Evolutionary conservation across 106 monocot genomes (phyloP).

Genomic region (Dendrobium officinale): DNA sequence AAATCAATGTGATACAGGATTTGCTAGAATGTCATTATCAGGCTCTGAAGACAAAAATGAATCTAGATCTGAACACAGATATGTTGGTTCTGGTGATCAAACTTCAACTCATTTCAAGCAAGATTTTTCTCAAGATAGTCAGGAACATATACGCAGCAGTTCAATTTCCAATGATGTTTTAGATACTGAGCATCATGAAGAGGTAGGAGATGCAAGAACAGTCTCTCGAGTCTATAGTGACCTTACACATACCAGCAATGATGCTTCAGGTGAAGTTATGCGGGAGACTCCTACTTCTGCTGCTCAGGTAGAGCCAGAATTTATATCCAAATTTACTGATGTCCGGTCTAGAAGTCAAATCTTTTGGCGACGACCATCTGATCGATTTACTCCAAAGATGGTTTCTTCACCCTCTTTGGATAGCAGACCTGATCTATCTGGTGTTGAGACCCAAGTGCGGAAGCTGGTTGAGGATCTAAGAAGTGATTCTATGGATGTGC

Average conservation of each 20-base stretch:
- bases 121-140: slow-evolving; percentile 19
- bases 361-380: slow-evolving; percentile 47
- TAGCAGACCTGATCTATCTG: slow-evolving; percentile 44
- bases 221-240: slow-evolving; percentile 28
- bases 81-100: slow-evolving; percentile 22
- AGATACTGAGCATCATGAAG: slow-evolving; percentile 18
- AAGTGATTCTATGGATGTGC: slow-evolving; percentile 49
- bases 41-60: slow-evolving; percentile 24
- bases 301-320: slow-evolving; percentile 30
- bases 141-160: slow-evolving; percentile 25
- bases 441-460: slow-evolving; percentile 46
- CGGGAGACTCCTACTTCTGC: slow-evolving; percentile 18
- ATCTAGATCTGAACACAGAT: slow-evolving; percentile 16
- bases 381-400: slow-evolving; percentile 46
- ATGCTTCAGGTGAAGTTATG: slow-evolving; percentile 41
- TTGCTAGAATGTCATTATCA: slow-evolving; percentile 15
- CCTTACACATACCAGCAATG: slow-evolving; percentile 25
- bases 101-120: slow-evolving; percentile 16
- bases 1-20: slow-evolving; percentile 31
- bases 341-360: slow-evolving; percentile 42
- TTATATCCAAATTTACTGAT: slow-evolving; percentile 25
- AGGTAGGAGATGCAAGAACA: slow-evolving; percentile 14
- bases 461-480: slow-evolving; percentile 62
- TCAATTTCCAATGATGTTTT: slow-evolving; percentile 33
- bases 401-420: slow-evolving; percentile 48